Evolutionary conservation across 1,139 yeast species (phyloP).

Genomic region (Arxiozyma heterogenica): DNA sequence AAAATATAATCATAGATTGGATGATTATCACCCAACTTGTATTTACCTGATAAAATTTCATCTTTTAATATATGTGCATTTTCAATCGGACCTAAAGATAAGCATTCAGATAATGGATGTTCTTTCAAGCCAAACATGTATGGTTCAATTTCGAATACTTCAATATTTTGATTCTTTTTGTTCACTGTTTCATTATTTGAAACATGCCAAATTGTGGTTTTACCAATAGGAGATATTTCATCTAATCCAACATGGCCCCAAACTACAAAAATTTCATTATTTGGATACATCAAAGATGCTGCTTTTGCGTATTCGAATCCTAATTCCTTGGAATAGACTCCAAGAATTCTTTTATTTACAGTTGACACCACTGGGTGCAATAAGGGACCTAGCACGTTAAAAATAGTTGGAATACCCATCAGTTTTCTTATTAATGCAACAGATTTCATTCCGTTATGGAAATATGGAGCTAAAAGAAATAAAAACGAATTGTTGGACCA

Average conservation of each 20-base stretch:
- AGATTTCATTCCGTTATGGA: conserved; percentile 85
- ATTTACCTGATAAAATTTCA: conserved; percentile 46
- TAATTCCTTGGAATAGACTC: conserved; percentile 71
- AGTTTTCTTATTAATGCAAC: conserved; percentile 70
- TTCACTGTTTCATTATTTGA: conserved; percentile 33
- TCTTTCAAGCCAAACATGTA: conserved; percentile 72
- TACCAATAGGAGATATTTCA: conserved; percentile 84
- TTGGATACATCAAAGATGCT: conserved; percentile 38
- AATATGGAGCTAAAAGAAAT: conserved; percentile 85
- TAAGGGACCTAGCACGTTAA: conserved; percentile 87
- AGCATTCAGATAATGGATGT: conserved; percentile 57
- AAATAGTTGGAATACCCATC: conserved; percentile 84
- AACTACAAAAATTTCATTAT: conserved; percentile 62
- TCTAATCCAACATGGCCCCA: conserved; percentile 88
- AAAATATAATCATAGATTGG: conserved; percentile 82
- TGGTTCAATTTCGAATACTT: conserved; percentile 43
- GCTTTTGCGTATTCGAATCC: conserved; percentile 84
- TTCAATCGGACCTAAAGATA: conserved; percentile 78
- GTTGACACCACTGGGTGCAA: conserved; percentile 60
- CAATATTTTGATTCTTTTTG: conserved; percentile 22
- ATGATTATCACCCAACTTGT: conserved; percentile 39
- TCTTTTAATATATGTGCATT: conserved; percentile 56
- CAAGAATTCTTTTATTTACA: conserved; percentile 70
- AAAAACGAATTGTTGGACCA: conserved; percentile 49
- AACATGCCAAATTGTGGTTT: conserved; percentile 70